phyloP scores from a whole-genome alignment of 164 flowering plant species.

The Vitis vinifera region ASM3070453v1 NC_081809.1:25382001-25382500 shows the following conservation, averaged over 20 bases:
- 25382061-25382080: slow-evolving; percentile 18
- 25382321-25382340: no score
- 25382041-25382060: slow-evolving; percentile 22
- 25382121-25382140: slow-evolving; percentile 10
- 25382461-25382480: no score
- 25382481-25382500: no score
- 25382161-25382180: slow-evolving; percentile 10
- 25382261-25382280: no score
- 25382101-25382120: slow-evolving; percentile 30
- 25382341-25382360: no score
- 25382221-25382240: slow-evolving; percentile 18
- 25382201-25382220: slow-evolving; percentile 10
- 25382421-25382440: no score
- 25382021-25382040: slow-evolving; percentile 62
- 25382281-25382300: no score
- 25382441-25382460: no score
- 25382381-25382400: no score
- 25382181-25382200: slow-evolving; percentile 8
- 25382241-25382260: slow-evolving; percentile 23
- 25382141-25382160: background rate
- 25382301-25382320: no score
- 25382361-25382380: no score
- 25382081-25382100: slow-evolving; percentile 15
- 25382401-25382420: no score
- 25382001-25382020: slow-evolving; percentile 84